Evolutionary conservation across 345 rosid genomes (phyloP).

Genomic region (Rhodamnia argentea): DNA sequence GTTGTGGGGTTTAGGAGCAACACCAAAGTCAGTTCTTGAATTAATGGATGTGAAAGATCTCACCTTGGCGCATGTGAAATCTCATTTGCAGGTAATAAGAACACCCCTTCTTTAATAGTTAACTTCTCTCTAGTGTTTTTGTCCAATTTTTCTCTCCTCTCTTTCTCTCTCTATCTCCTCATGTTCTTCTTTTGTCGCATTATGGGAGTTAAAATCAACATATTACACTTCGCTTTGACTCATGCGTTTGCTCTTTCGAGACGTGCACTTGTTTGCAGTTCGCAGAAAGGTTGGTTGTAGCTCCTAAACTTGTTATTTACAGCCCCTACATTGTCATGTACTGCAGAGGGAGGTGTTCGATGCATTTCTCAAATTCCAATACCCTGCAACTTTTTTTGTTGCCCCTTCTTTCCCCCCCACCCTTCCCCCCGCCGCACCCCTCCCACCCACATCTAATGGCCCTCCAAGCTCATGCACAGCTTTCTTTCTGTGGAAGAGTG

Average conservation of each 20-base stretch:
- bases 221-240: not conserved
- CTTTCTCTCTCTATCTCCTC: not conserved
- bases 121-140: not conserved
- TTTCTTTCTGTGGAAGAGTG: slow-evolving; percentile 59
- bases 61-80: slow-evolving; percentile 97
- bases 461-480: slow-evolving; percentile 32
- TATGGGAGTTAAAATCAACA: not conserved
- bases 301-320: not conserved
- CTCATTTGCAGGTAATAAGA: slow-evolving; percentile 76
- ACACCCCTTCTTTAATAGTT: not conserved
- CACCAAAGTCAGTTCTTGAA: slow-evolving; percentile 98
- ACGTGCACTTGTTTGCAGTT: not conserved
- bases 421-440: no score
- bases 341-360: not conserved
- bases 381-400: slow-evolving; percentile 25
- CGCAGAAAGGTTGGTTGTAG: not conserved
- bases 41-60: slow-evolving; percentile 99
- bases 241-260: not conserved
- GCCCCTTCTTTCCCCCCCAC: slow-evolving; percentile 32
- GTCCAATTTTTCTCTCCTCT: not conserved
- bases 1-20: slow-evolving; percentile 51
- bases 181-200: not conserved
- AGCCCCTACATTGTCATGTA: not conserved
- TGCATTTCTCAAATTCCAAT: slow-evolving; percentile 30
- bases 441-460: slow-evolving; percentile 40